Base-by-base conservation (phyloP, 2,329 filamentous ascomycete genomes). In the Alternaria rosae region DNA sequence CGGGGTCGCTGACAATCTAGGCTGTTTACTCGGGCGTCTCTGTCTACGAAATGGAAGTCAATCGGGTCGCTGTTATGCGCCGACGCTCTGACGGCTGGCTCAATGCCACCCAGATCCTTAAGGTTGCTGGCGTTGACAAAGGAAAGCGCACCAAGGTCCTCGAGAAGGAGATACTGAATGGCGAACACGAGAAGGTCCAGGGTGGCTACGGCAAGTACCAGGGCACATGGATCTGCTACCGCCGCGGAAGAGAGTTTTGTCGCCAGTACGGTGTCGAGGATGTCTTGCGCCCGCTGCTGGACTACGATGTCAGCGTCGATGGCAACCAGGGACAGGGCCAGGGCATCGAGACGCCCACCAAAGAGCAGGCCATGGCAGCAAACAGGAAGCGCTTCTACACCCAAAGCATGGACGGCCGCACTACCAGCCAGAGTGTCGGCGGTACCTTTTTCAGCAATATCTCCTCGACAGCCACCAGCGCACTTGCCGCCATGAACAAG, bases 131-230 rank as follows among this genome's bases (percentile, higher is more conserved):
- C 53, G 93, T 99, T 63, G 94, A 97, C 77, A 99, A 99, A 82
- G 95, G 94, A 62, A 96, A 97, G 82, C 91, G 95, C 70, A 98
- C 95, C 61, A 98, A 98, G 80, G 96, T 98, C 8, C 85, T 99
- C 54, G 95, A 99, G 79, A 98, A 98, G 81, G 95, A 99, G 80
- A 97, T 99, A 61, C 88, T 97, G 67, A 95, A 92, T 0, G 95
- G 95, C 74, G 92, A 97, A 76, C 94, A 99, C 79, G 95, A 99
- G 79, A 99, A 99, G 81, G 94, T 99, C 3, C 95, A 99, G 78
- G 95, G 95, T 32, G 95, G 95, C 6, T 99, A 99, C 75, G 95
- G 95, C 68, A 98, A 98, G 83, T 99, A 99, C 75, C 95, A 99
- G 83, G 95, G 95, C 57, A 99, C 95, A 3, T 99, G 95, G 95